Conservation (phyloP, 495 filamentous ascomycete genomes). For the Neurospora tetrasperma region DNA sequence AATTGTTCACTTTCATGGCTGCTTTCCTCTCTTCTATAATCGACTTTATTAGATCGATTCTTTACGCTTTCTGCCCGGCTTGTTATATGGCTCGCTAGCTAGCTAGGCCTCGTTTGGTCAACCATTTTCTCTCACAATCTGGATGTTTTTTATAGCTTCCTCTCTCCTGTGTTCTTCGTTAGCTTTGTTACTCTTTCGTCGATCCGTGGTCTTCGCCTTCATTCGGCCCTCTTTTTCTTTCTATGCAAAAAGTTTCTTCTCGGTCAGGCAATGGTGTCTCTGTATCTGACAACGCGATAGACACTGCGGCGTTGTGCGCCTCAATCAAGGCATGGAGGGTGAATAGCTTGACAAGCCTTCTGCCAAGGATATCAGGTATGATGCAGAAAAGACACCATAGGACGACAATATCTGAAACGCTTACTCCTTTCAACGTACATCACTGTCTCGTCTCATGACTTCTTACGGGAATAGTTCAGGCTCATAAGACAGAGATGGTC, state of each 20-base stretch:
- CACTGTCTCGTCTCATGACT: neutral
- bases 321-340: neutral
- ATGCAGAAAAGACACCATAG: neutral
- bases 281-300: neutral
- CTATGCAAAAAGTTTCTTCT: neutral
- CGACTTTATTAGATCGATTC: neutral
- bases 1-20: neutral
- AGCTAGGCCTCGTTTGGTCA: neutral
- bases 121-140: neutral
- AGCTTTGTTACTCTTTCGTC: neutral
- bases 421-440: neutral
- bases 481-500: neutral
- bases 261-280: neutral
- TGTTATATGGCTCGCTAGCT: neutral
- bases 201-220: neutral
- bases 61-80: neutral
- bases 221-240: neutral
- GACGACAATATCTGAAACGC: neutral
- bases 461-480: neutral
- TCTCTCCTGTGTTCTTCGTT: neutral
- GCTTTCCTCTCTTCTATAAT: neutral
- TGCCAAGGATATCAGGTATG: neutral
- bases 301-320: neutral
- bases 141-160: neutral
- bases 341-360: neutral